Base-by-base conservation (phyloP, 1,139 yeast species). In the Pneumocystis canis region DNA sequence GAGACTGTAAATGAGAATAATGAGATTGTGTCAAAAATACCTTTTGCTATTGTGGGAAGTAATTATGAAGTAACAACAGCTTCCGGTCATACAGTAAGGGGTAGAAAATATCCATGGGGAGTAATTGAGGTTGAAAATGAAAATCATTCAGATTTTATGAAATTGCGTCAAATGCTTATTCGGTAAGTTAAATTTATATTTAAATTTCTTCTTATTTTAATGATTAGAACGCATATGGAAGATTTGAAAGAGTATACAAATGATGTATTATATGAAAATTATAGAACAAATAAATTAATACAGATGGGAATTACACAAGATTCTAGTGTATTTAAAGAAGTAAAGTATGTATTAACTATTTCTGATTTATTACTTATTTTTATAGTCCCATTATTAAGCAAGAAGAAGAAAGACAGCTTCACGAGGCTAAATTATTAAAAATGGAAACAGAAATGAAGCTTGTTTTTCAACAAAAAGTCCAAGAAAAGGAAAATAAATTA, bases 81-180 rank as follows among this genome's bases (percentile, higher is more conserved):
- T 39, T 89, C 86, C 70, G 97, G 97, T 61, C 80, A 86, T 73
- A 72, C 77, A 57, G 95, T 89, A 60, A 85, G 97, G 73, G 97
- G 97, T 68, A 87, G 99, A 77, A 78, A 81, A 68, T 94, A 94
- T 75, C 98, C 98, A 66, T 94, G 99, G 99, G 99, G 99, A 68
- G 80, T 87, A 31, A 87, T 92, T 72, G 97, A 92, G 76, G 95
- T 94, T 68, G 97, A 90, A 74, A 92, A 92, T 74, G 95, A 89
- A 75, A 83, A 84, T 62, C 97, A 94, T 74, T 87, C 92, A 74
- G 99, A 94, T 76, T 94, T 94, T 74, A 84, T 87, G 70, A 84
- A 84, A 74, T 82, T 94, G 72, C 87, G 97, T 71, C 95, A 92
- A 75, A 80, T 94, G 73, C 81, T 94, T 72, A 81, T 94, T 68